Base-by-base conservation (phyloP, 179 eudicot genomes). In the Carnegiea gigantea region DNA sequence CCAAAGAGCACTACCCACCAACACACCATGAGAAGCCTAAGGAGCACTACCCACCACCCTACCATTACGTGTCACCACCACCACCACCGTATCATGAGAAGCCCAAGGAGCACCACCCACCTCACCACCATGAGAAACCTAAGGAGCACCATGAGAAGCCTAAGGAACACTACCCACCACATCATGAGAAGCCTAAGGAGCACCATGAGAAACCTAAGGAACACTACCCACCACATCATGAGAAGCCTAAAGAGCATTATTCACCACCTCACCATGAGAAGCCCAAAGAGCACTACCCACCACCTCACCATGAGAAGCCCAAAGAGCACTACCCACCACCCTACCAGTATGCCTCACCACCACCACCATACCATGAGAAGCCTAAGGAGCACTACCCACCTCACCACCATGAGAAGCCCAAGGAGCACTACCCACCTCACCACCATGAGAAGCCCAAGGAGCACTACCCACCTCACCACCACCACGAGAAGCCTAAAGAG, bases 391-490 rank as follows among this genome's bases (percentile, higher is more conserved):
- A 60, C 33, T 65, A n/a, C 71, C 71, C 71, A 24, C 71, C 71
- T 8, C 38, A n/a, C 36, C 71, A 65, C 71, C 71, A 65, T 12
- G 71, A 65, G 28, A 65, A 65, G 71, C 36, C 71, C 14, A 65
- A 65, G 68, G 68, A 62, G 30, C 68, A 62, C 68, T 9, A 62
- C 68, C 68, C 36, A 11, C 71, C 36, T 3, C 71, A 26, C 40
- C 38, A 70, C n/a, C 73, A 70, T 70, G 73, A 70, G 36, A 77
- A 77, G 65, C 78, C 78, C 44, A 76, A 76, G 67, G 78, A 76
- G n/a, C 79, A 77, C 48, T 77, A 77, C 70, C 79, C 44, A 40
- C 44, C 43, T 4, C 44, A 5, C 44, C 9, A 40, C 8, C 44
- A 17, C 79, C 64, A 79, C 48, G 65, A 70, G 21, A 79, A 49